Evolutionary conservation across 805 yeast species (phyloP), one percentile per base, ranked within the genome.

Genomic region (Metschnikowia lachancei): DNA sequence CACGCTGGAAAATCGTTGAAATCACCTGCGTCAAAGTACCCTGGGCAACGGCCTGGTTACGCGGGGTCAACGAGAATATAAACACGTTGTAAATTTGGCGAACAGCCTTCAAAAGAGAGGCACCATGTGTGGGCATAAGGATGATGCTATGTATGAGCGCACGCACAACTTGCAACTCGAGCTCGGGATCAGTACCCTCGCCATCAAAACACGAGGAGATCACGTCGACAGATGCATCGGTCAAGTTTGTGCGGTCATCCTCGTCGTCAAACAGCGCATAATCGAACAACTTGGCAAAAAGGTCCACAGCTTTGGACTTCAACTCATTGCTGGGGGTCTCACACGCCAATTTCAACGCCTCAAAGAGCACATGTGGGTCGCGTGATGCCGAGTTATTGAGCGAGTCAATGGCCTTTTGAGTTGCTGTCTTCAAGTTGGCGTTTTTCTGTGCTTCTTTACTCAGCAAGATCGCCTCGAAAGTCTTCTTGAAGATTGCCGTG

Each of bases 21-120:
- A 94, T 88, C 58, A 92, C 85, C 67, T 94, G 99, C 2, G 95
- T 87, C 54, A 94, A 74, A 7, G 94, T 85, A 1, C 96, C 98
- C 70, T 95, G 98, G 0, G 99, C 98, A 49, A 91, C 83, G 1
- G 90, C 87, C 67, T 94, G 99, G 61, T 90, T 92, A 20, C 86
- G 73, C 3, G 92, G 81, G 16, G 85, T 82, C 49, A 86, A 73
- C 0, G 97, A 89, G 46, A 88, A 77, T 35, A 94, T 84, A 60
- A 92, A 95, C 22, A 95, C 87, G 62, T 90, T 91, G 70, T 94
- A 94, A 22, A 92, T 88, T 59, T 88, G 96, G 64, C 98, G 80
- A 31, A 95, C 84, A 0, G 98, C 97, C 60, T 87, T 88, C 51
- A 94, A 72, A 43, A 94, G 72, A 1, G 91, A 81, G 8, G 90